Evolutionary conservation across 2,329 filamentous ascomycete genomes (phyloP).

Genomic region (Chrysoporthe austroafricana): DNA sequence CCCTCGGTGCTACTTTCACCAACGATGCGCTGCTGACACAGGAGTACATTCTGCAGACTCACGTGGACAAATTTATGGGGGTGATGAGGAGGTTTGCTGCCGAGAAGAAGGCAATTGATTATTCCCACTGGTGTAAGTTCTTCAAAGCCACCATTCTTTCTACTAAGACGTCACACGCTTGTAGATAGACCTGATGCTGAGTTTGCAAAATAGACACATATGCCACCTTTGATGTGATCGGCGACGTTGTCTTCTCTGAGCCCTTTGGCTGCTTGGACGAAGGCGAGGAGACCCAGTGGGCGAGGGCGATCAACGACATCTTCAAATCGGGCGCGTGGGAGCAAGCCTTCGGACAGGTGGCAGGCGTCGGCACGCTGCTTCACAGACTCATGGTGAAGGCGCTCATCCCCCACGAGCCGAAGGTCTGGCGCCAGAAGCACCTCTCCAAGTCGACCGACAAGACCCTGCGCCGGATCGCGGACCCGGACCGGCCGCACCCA

Average conservation of each 20-base stretch:
- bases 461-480: constrained; percentile 24
- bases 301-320: constrained; percentile 47
- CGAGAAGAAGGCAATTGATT: constrained; percentile 28
- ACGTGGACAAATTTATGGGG: constrained; percentile 33
- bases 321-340: constrained; percentile 33
- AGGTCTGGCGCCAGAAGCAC: constrained; percentile 9
- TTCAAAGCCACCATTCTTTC: background rate
- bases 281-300: constrained; percentile 53
- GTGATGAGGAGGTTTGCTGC: constrained; percentile 25
- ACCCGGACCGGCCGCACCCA: constrained; percentile 27
- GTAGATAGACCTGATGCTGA: constrained; percentile 4
- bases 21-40: constrained; percentile 34
- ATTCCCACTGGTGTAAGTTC: constrained; percentile 35
- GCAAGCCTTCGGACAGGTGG: constrained; percentile 34
- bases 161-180: background rate
- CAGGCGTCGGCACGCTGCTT: constrained; percentile 34
- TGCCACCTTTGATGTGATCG: constrained; percentile 58
- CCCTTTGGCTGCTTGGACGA: constrained; percentile 53
- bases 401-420: constrained; percentile 30
- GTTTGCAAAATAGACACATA: constrained; percentile 28
- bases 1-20: constrained; percentile 35
- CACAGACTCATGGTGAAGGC: constrained; percentile 31
- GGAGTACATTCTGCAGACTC: constrained; percentile 32
- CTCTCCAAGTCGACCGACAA: constrained; percentile 25
- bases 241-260: constrained; percentile 54